Conservation (phyloP, 2,329 filamentous ascomycete species). For the Biscogniauxia sp. region DNA sequence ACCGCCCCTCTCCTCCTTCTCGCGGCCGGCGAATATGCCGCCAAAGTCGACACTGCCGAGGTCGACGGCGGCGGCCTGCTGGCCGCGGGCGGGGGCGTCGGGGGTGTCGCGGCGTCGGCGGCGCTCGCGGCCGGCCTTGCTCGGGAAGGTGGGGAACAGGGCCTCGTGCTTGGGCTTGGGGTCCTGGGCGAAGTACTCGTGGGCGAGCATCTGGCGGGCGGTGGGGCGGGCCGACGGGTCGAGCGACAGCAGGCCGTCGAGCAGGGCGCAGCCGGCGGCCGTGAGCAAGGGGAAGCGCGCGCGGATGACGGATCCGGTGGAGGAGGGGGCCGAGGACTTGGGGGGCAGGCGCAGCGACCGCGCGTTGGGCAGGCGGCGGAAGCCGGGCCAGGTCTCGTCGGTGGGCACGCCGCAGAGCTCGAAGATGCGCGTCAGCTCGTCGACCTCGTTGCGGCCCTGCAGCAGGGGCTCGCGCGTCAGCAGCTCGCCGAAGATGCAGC, state of each 20-base stretch:
- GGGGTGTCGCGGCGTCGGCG: constrained; percentile 71
- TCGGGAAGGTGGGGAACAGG: constrained; percentile 96
- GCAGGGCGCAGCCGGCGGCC: constrained; percentile 65
- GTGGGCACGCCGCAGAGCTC: constrained; percentile 83
- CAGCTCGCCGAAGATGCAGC: constrained; percentile 93
- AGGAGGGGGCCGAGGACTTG: constrained; percentile 32
- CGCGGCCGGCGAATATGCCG: constrained; percentile 66
- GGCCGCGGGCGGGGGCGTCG: constrained; percentile 77
- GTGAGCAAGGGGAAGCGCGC: constrained; percentile 81
- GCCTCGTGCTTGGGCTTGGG: constrained; percentile 85
- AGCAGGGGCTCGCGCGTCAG: constrained; percentile 79
- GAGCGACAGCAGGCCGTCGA: constrained; percentile 68
- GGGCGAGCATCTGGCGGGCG: constrained; percentile 70
- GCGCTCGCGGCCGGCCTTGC: constrained; percentile 88
- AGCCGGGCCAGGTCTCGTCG: constrained; percentile 79
- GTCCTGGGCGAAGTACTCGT: constrained; percentile 85
- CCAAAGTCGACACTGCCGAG: constrained; percentile 63
- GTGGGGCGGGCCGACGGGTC: constrained; percentile 71
- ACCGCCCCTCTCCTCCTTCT: constrained; percentile 63
- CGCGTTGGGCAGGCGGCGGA: constrained; percentile 84
- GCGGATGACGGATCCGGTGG: constrained; percentile 58
- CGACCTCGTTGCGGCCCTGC: constrained; percentile 88
- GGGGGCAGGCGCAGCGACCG: constrained; percentile 70
- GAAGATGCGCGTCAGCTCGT: constrained; percentile 85
- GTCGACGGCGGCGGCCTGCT: constrained; percentile 55